These are phyloP conservation scores for Sodiomyces alkalinus DNA, from an alignment of 2,329 filamentous ascomycete species.

Conservation along the genomic window DNA sequence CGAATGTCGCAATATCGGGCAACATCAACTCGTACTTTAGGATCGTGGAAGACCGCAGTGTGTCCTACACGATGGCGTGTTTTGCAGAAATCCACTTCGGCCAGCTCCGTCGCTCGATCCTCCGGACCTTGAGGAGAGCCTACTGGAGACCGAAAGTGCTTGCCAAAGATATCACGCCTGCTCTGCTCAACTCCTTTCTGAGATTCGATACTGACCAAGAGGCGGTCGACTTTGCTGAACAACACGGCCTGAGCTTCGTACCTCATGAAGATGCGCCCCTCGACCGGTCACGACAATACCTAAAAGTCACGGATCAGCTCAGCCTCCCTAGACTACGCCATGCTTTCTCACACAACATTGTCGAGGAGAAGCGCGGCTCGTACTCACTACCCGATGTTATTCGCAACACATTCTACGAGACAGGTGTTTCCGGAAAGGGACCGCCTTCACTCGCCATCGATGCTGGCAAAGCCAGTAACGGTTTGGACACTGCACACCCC, in stretches of 20 bases:
- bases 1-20: conserved; percentile 32
- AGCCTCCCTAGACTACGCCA: conserved; percentile 37
- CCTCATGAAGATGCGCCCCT: conserved; percentile 17
- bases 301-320: conserved; percentile 26
- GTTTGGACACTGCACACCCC: no score
- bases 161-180: conserved; percentile 44
- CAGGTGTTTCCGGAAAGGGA: no score
- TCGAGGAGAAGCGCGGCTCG: conserved; percentile 43
- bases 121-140: conserved; percentile 37
- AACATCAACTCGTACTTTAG: conserved; percentile 41
- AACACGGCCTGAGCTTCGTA: conserved; percentile 39
- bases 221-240: conserved; percentile 47
- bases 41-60: conserved; percentile 37
- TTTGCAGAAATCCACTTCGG: conserved; percentile 55
- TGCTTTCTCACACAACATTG: conserved; percentile 37
- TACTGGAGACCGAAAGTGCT: conserved; percentile 41
- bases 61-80: conserved; percentile 57
- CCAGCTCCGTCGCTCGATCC: conserved; percentile 39
- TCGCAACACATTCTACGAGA: conserved; percentile 36
- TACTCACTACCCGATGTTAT: conserved; percentile 39
- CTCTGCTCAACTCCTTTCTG: conserved; percentile 39
- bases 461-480: no score
- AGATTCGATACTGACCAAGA: conserved; percentile 53
- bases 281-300: conserved; percentile 21
- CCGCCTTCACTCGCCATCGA: no score